phyloP scores from a whole-genome alignment of 768 basidiomycete genomes.

The Postia placenta region DNA sequence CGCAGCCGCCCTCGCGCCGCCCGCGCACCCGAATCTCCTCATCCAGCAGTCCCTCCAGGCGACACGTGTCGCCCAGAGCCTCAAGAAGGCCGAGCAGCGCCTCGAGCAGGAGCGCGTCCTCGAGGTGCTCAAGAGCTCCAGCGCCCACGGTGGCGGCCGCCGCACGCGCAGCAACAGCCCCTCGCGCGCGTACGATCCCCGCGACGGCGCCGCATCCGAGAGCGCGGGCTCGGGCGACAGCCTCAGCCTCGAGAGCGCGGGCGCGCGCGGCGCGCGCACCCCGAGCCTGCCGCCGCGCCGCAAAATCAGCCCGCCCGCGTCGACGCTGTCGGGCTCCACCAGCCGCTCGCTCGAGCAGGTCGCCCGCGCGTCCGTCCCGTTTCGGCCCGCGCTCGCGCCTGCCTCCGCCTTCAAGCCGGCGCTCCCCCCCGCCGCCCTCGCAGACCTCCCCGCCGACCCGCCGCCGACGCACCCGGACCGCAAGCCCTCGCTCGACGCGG shows the following conservation, averaged over 20 bases:
- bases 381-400: slow-evolving; percentile 10
- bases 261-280: slow-evolving; percentile 4
- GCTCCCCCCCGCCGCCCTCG: slow-evolving; percentile 23
- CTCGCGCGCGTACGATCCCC: slow-evolving; percentile 7
- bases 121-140: slow-evolving; percentile 58
- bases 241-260: too few species aligned
- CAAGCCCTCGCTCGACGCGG: slow-evolving; percentile 23
- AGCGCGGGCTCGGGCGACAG: slow-evolving; percentile 3
- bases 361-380: slow-evolving; percentile 27
- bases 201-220: slow-evolving; percentile 11
- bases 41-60: slow-evolving; percentile 70
- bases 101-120: slow-evolving; percentile 66
- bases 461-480: slow-evolving; percentile 56
- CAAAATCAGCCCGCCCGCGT: slow-evolving; percentile 25
- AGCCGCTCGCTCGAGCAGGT: slow-evolving; percentile 36
- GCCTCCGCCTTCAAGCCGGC: slow-evolving; percentile 20
- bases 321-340: slow-evolving; percentile 27
- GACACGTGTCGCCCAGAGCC: slow-evolving; percentile 60
- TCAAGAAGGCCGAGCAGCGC: slow-evolving; percentile 64
- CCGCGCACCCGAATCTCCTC: slow-evolving; percentile 39
- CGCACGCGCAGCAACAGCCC: slow-evolving; percentile 20
- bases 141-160: slow-evolving; percentile 6
- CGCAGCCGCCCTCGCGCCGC: slow-evolving; percentile 10
- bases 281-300: slow-evolving; percentile 34
- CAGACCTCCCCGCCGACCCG: slow-evolving; percentile 28